A percentile compares a stretch with the other conserved stretches of the same genome.
phyloP scores from a whole-genome alignment of 78 protist species.

The Cyanophora paradoxa region DNA sequence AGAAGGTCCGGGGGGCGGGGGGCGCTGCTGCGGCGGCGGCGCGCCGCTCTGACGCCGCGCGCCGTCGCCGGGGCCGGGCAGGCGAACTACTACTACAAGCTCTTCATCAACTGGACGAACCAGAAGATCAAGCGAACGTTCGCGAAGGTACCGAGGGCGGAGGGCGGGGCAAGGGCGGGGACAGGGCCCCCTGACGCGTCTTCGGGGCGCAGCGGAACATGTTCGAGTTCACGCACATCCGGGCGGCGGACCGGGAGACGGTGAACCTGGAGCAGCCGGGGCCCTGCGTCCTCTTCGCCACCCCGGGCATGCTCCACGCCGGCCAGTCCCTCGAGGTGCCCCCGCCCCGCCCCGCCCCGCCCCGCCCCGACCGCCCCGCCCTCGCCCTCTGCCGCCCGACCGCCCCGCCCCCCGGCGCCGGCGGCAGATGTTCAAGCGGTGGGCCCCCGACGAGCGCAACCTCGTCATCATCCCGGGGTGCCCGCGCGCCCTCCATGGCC shows the following conservation, averaged over 20 bases:
- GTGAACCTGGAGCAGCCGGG: constrained; percentile 49
- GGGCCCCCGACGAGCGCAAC: constrained; percentile 82
- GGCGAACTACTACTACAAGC: constrained; percentile 84
- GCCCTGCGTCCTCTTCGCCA: constrained; percentile 84
- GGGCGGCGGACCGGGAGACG: constrained; percentile 53
- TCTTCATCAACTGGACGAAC: constrained; percentile 89
- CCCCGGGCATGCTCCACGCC: constrained; percentile 96
- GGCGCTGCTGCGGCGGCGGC: too few species aligned
- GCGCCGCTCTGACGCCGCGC: too few species aligned
- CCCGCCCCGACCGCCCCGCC: too few species aligned
- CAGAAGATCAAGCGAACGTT: constrained; percentile 47
- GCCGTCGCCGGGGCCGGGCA: too few species aligned
- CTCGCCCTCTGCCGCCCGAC: too few species aligned
- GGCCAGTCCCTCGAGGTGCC: constrained; percentile 67
- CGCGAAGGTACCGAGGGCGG: background rate
- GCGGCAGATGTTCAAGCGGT: constrained; percentile 60
- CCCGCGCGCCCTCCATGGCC: background rate
- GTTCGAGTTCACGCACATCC: constrained; percentile 75
- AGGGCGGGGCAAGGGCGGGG: background rate
- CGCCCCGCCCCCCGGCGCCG: too few species aligned
- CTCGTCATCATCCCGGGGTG: constrained; percentile 86
- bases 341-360: too few species aligned
- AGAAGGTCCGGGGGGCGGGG: too few species aligned
- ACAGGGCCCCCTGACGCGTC: too few species aligned
- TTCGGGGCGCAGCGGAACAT: constrained; percentile 54